Percentiles rank a stretch among this genome's conserved stretches.
Evolutionary conservation across 768 basidiomycete genomes (phyloP).

Genomic region (Boletus speciosus): DNA sequence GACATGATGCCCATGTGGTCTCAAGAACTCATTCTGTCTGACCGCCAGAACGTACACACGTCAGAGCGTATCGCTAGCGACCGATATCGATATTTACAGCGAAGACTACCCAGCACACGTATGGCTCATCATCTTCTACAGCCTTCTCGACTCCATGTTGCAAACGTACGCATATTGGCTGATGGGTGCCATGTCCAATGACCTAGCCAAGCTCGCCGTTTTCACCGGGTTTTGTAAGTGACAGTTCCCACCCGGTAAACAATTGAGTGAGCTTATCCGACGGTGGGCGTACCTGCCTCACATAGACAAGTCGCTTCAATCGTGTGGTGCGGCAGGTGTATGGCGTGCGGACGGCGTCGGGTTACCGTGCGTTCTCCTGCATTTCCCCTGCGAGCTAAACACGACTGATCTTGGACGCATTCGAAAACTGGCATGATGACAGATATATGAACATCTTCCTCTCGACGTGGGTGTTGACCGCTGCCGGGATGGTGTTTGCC

Average conservation of each 20-base stretch:
- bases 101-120: conserved; percentile 52
- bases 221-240: conserved; percentile 79
- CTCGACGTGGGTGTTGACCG: conserved; percentile 68
- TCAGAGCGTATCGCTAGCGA: conserved; percentile 35
- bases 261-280: background rate
- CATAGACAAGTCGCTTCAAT: conserved; percentile 72
- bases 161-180: conserved; percentile 82
- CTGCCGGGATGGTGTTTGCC: conserved; percentile 61
- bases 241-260: background rate
- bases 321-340: conserved; percentile 64
- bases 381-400: background rate
- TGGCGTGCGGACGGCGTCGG: conserved; percentile 69
- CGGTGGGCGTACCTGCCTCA: background rate
- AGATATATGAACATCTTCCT: conserved; percentile 70
- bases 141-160: conserved; percentile 83
- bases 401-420: background rate
- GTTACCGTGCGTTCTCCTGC: conserved; percentile 50
- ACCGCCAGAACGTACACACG: conserved; percentile 50
- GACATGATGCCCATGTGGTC: background rate
- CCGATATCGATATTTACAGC: conserved; percentile 59
- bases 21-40: background rate
- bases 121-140: conserved; percentile 67
- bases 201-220: conserved; percentile 74
- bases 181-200: conserved; percentile 85
- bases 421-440: background rate